Base-by-base conservation (phyloP, 176 grass and related monocot species). In the Leersia perrieri region DNA sequence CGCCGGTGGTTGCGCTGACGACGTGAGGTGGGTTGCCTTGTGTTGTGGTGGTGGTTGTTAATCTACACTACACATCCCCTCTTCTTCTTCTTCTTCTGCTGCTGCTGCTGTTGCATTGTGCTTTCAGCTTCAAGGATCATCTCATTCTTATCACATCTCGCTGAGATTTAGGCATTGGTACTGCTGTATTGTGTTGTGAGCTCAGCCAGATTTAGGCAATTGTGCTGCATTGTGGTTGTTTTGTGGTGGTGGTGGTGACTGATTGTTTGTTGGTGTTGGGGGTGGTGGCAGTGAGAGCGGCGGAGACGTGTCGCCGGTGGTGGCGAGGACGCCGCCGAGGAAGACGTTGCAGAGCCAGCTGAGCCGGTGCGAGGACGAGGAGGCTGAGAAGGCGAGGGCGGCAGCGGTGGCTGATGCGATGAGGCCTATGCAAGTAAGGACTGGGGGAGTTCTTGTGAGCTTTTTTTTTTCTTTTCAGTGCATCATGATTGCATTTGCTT, bases 21-120 rank as follows among this genome's bases (percentile, higher is more conserved):
- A 85, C 68, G 92, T 55, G 63, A 94, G 92, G 92, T 94, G 76
- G 45, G 91, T n/a, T n/a, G n/a, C n/a, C n/a, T n/a, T n/a, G n/a
- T 82, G 49, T n/a, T 53, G 49, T 26, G 44, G n/a, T n/a, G 81
- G 9, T 87, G 83, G 81, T 9, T 66, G 78, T 85, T 94, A 76
- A 75, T 87, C 83, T 92, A 90, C 27, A 57, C 83, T 92, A 90
- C 27, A 57, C 71, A 83, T 65, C 64, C 67, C 51, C 70, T 11
- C 65, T 18, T 13, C 42, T n/a, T 72, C 51, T 74, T 11, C 65
- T 18, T 13, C 42, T n/a, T n/a, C 44, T 53, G 6, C 79, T 60
- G 29, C 69, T 15, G 76, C 13, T 6, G 76, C 13, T 20, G 69
- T 76, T 22, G 27, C 76, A 74, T 74, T 86, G 60, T 80, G 78